phyloP scores from a whole-genome alignment of 805 yeast species.

The Diddensiella transvaalensis region DNA sequence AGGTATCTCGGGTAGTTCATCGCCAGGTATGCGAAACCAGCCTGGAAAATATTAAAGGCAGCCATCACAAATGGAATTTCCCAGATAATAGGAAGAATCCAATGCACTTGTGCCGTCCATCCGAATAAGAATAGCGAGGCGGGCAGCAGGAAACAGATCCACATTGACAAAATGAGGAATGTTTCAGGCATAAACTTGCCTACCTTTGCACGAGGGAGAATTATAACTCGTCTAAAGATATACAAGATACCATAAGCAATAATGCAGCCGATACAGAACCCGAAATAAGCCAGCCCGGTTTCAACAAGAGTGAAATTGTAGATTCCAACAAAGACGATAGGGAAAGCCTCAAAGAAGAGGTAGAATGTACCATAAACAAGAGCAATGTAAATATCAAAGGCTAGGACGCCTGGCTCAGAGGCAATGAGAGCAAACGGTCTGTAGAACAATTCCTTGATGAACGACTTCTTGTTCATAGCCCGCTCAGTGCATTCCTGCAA shows the following conservation, averaged over 20 bases:
- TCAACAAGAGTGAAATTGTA: conserved; percentile 48
- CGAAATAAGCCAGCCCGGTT: conserved; percentile 46
- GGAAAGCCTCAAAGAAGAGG: conserved; percentile 60
- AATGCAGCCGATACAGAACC: conserved; percentile 45
- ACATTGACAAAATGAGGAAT: conserved; percentile 17
- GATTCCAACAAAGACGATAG: conserved; percentile 47
- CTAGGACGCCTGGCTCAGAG: conserved; percentile 54
- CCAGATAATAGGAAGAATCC: conserved; percentile 50
- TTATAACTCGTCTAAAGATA: conserved; percentile 9
- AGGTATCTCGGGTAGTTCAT: conserved; percentile 45
- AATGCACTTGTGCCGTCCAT: conserved; percentile 49
- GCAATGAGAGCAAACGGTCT: conserved; percentile 46
- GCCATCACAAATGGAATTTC: conserved; percentile 39
- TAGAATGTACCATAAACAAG: conserved; percentile 51
- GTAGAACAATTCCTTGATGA: conserved; percentile 18
- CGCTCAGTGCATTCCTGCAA: conserved; percentile 2
- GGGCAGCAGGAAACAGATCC: conserved; percentile 36
- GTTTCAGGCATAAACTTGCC: conserved; percentile 20
- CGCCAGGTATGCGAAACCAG: conserved; percentile 47
- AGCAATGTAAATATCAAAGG: conserved; percentile 50
- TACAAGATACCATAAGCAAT: conserved; percentile 32
- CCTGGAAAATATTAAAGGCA: conserved; percentile 47
- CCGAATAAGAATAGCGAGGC: conserved; percentile 47
- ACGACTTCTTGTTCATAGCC: background rate
- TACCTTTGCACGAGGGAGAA: conserved; percentile 11